phyloP scores from a whole-genome alignment of 164 flowering plant genomes.

The Warburgia ugandensis region DNA sequence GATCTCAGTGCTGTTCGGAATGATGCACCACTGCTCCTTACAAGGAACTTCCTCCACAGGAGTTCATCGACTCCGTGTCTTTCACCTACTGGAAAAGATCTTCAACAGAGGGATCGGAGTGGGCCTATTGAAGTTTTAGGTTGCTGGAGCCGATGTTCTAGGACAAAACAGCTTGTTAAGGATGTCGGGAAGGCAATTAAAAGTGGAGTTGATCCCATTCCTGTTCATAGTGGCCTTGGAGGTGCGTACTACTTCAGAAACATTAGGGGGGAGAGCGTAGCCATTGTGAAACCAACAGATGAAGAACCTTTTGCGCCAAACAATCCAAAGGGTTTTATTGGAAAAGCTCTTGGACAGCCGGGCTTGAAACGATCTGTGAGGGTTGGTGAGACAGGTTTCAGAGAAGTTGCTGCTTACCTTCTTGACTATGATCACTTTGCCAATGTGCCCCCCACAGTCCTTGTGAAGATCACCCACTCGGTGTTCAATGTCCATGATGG shows the following conservation, averaged over 20 bases:
- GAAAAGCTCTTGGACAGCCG: slow-evolving; percentile 64
- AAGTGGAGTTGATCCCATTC: slow-evolving; percentile 47
- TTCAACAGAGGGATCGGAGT: slow-evolving; percentile 45
- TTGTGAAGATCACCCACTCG: slow-evolving; percentile 51
- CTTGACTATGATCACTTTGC: slow-evolving; percentile 57
- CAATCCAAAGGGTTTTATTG: slow-evolving; percentile 67
- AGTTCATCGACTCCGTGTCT: slow-evolving; percentile 65
- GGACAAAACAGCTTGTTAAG: slow-evolving; percentile 33
- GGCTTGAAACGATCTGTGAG: slow-evolving; percentile 57
- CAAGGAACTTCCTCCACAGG: slow-evolving; percentile 42
- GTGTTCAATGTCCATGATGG: slow-evolving; percentile 40
- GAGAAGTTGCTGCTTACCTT: slow-evolving; percentile 70
- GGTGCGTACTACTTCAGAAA: slow-evolving; percentile 62
- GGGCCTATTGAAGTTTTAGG: slow-evolving; percentile 54
- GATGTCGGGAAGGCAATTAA: slow-evolving; percentile 49
- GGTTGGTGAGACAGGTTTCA: slow-evolving; percentile 63
- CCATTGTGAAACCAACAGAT: slow-evolving; percentile 64
- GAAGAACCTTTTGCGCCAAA: slow-evolving; percentile 82
- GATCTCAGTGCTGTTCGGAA: slow-evolving; percentile 36
- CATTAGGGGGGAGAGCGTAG: slow-evolving; percentile 41
- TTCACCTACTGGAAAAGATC: slow-evolving; percentile 48
- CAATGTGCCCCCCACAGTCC: slow-evolving; percentile 49
- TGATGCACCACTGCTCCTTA: slow-evolving; percentile 45
- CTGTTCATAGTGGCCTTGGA: slow-evolving; percentile 51
- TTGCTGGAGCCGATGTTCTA: slow-evolving; percentile 24